Conservation (phyloP, 306 rosid genomes). For the Cucumis melo region DNA sequence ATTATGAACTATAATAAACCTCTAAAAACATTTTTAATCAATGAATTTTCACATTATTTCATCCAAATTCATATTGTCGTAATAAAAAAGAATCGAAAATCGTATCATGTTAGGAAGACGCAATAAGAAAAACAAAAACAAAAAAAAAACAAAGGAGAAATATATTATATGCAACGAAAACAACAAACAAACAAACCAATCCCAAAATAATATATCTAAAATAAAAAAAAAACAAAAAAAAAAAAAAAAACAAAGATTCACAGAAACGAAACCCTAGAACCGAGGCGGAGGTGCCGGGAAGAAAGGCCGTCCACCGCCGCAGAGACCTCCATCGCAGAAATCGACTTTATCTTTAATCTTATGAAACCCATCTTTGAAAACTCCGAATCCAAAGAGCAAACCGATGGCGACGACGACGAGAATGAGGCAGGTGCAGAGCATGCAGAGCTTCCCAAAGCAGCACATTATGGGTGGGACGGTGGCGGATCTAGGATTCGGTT, state of each 20-base stretch:
- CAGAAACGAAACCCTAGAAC: not conserved
- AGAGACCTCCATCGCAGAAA: slow-evolving; percentile 28
- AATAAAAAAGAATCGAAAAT: not conserved
- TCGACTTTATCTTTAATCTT: slow-evolving; percentile 38
- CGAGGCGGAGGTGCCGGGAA: slow-evolving; percentile 9
- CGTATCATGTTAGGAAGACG: not conserved
- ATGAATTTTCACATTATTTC: not conserved
- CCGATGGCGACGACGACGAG: slow-evolving; percentile 41
- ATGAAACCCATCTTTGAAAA: slow-evolving; percentile 67
- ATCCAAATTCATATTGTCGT: not conserved
- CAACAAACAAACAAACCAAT: no score
- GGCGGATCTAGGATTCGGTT: not conserved
- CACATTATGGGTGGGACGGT: no score
- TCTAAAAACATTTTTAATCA: no score
- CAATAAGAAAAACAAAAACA: no score
- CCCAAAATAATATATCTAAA: not conserved
- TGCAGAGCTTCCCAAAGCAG: slow-evolving; percentile 38
- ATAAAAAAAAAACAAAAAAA: not conserved
- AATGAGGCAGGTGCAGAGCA: slow-evolving; percentile 54
- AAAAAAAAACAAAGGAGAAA: not conserved
- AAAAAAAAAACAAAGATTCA: not conserved
- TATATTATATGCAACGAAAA: no score
- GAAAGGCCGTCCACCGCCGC: slow-evolving; percentile 23
- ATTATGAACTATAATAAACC: no score
- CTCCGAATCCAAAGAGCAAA: slow-evolving; percentile 58